Evolutionary conservation across 2,329 filamentous ascomycete species (phyloP).

Genomic region (Ilyonectria mors-panacis): DNA sequence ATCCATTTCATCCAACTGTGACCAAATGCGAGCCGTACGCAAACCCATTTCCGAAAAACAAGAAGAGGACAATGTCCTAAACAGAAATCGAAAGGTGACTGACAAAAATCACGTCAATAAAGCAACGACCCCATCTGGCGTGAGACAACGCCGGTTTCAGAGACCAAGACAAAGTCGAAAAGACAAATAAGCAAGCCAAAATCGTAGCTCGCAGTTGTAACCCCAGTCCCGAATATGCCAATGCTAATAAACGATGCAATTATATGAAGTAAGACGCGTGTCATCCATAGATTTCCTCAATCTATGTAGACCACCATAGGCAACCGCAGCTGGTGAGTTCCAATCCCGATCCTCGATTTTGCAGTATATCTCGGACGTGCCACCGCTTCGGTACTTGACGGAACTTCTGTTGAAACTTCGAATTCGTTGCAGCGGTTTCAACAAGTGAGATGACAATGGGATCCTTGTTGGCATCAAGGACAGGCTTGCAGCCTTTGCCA

Average conservation of each 20-base stretch:
- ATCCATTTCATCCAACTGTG: constrained; percentile 13
- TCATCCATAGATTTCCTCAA: not conserved
- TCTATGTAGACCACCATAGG: constrained; percentile 65
- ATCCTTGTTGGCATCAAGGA: constrained; percentile 56
- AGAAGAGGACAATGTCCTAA: constrained; percentile 4
- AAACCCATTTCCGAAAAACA: constrained; percentile 6
- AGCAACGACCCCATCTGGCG: constrained; percentile 1
- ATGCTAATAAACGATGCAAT: constrained; percentile 17
- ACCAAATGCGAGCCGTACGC: constrained; percentile 5
- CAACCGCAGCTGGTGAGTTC: constrained; percentile 68
- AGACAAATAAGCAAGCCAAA: constrained; percentile 2
- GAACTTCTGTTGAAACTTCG: constrained; percentile 15
- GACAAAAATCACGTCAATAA: constrained; percentile 9
- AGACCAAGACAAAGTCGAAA: constrained; percentile 2
- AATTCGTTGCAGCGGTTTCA: constrained; percentile 49
- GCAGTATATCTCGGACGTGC: constrained; percentile 34
- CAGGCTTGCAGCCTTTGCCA: constrained; percentile 54
- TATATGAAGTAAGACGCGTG: constrained; percentile 12
- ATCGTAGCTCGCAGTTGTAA: constrained; percentile 17
- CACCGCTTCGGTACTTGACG: constrained; percentile 27
- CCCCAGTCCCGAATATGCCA: constrained; percentile 20
- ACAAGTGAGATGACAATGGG: constrained; percentile 60
- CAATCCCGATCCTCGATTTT: constrained; percentile 28
- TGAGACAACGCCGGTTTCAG: constrained; percentile 17
- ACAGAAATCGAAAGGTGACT: not conserved